Base-by-base conservation (phyloP, 495 filamentous ascomycete genomes). In the Penicillium atrosanguineum region DNA sequence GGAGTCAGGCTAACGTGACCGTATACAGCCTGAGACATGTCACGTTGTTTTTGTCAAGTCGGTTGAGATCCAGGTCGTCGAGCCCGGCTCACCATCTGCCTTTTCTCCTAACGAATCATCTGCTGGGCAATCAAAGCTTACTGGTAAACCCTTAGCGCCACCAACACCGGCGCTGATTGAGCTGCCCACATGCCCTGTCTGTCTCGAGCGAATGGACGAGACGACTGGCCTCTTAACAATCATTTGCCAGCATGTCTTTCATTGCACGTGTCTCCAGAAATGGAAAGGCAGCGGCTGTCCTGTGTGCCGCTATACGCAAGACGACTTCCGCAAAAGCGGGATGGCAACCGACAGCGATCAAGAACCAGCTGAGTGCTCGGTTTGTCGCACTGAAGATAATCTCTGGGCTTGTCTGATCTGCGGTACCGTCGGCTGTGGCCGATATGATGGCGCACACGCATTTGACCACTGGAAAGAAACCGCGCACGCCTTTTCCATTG, bases 121-220 rank as follows among this genome's bases (percentile, higher is more conserved):
- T 15, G 69, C 77, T 4, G 56, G 63, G 8, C 70, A 80, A 34
- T 75, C 77, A 23, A 72, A 78, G 39, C 75, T 88, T 11, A 82
- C 80, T 11, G 80, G 87, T 7, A 95, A 90, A 67, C 94, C 94
- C 0, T 83, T 93, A 16, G 90, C 94, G 1, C 94, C 94, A 19
- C 95, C 93, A 9, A 97, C 94, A 2, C 91, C 92, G 1, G 83
- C 88, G 16, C 79, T 97, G 11, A 76, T 96, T 52, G 94, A 98
- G 70, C 78, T 98, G 1, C 94, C 94, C 5, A 98, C 95, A 3
- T 98, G 94, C 57, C 90, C 95, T 1, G 95, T 98, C 14, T 98
- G 94, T 59, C 80, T 98, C 12, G 94, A 98, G 71, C 87, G 94
- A 31, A 98, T 98, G 94, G 94, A 98, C 59, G 92, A 98, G 61